A percentile compares a stretch with the other conserved stretches of the same genome.
phyloP scores from a whole-genome alignment of 345 rosid genomes.

The Turritis glabra region DNA sequence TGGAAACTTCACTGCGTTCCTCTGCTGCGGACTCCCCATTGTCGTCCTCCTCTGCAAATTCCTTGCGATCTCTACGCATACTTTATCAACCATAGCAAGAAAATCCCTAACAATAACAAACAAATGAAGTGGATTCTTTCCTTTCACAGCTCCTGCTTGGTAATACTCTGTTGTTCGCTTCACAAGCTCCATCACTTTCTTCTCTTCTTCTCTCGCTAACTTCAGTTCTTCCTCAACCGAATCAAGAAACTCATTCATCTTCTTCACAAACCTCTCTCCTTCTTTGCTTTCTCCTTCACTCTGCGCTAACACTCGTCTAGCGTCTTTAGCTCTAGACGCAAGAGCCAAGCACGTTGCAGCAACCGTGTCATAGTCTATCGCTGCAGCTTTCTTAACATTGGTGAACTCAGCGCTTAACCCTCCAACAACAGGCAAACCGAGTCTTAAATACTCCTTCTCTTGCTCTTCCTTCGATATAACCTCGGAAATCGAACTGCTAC shows the following conservation, averaged over 20 bases:
- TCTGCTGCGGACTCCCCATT: constrained; percentile 23
- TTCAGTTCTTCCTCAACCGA: constrained; percentile 61
- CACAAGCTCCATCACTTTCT: constrained; percentile 61
- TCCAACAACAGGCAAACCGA: constrained; percentile 56
- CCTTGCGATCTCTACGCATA: constrained; percentile 54
- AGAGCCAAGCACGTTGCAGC: constrained; percentile 50
- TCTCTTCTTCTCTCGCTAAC: constrained; percentile 57
- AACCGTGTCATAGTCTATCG: constrained; percentile 53
- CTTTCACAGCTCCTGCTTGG: constrained; percentile 64
- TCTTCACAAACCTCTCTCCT: constrained; percentile 49
- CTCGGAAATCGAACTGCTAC: constrained; percentile 33
- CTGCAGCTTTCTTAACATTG: constrained; percentile 67
- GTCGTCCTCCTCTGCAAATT: constrained; percentile 46
- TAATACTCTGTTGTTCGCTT: constrained; percentile 71
- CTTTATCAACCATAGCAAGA: constrained; percentile 79
- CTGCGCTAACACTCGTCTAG: constrained; percentile 36
- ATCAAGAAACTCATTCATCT: constrained; percentile 67
- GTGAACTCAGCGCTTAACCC: constrained; percentile 52
- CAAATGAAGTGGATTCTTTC: constrained; percentile 48
- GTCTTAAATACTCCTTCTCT: constrained; percentile 47
- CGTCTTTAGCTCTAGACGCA: constrained; percentile 47
- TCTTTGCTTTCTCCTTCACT: constrained; percentile 42
- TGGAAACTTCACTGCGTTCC: constrained; percentile 39
- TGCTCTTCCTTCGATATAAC: constrained; percentile 43
- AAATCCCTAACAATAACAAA: constrained; percentile 78